Percentiles rank a stretch among this genome's conserved stretches.
Evolutionary conservation across 1,284 basidiomycete species (phyloP).

Genomic region (Papiliotrema laurentii): DNA sequence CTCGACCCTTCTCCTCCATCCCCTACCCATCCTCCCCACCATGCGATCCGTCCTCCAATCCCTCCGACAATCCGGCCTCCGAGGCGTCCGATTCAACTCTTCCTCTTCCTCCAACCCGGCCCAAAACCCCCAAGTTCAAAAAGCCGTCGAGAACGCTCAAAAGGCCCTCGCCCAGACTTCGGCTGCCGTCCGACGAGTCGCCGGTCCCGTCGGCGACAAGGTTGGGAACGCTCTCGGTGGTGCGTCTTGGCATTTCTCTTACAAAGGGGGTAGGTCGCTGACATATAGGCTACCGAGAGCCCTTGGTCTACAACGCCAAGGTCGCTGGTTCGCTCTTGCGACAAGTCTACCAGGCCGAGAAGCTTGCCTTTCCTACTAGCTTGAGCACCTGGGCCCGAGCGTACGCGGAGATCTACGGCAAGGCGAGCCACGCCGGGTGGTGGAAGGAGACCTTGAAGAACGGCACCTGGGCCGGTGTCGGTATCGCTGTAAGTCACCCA

Average conservation of each 20-base stretch:
- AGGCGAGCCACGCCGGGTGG: conserved; percentile 62
- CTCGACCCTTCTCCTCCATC: background rate
- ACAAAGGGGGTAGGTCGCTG: background rate
- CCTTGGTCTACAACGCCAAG: conserved; percentile 74
- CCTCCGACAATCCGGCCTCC: conserved; percentile 14
- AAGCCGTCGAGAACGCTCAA: conserved; percentile 38
- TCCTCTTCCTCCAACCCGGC: conserved; percentile 18
- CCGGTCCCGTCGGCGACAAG: conserved; percentile 45
- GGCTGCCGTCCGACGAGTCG: conserved; percentile 38
- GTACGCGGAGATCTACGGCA: conserved; percentile 69
- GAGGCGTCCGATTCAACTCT: conserved; percentile 24
- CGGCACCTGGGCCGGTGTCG: conserved; percentile 74
- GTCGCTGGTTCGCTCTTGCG: conserved; percentile 80
- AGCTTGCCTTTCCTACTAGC: conserved; percentile 73
- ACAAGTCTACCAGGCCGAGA: conserved; percentile 86
- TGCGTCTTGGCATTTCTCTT: conserved; percentile 20
- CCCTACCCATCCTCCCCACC: background rate
- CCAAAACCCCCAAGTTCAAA: conserved; percentile 40
- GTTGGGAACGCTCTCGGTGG: conserved; percentile 42
- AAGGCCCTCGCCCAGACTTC: conserved; percentile 33
- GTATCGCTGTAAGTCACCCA: conserved; percentile 70
- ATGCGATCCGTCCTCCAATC: conserved; percentile 13
- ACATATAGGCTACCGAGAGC: conserved; percentile 69
- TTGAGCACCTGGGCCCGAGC: conserved; percentile 61
- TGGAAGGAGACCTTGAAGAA: conserved; percentile 65